Conservation (phyloP, 768 basidiomycete species). For the Arthromyces matolae region DNA sequence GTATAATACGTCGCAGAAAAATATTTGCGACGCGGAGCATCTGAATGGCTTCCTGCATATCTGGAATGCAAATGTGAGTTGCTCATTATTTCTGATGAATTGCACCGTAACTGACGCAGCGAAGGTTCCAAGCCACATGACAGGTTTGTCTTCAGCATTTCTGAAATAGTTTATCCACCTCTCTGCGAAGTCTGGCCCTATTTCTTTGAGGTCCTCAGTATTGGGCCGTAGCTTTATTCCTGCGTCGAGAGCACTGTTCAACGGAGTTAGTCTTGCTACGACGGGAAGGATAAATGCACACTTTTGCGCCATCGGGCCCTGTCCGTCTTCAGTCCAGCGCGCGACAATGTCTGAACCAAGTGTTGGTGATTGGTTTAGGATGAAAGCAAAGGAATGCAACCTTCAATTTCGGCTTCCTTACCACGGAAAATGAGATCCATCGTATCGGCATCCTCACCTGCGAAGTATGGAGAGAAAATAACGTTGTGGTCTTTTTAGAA, state of each 20-base stretch:
- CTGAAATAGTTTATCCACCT: conserved; percentile 51
- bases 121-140: conserved; percentile 38
- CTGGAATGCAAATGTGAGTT: conserved; percentile 9
- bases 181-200: conserved; percentile 45
- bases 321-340: conserved; percentile 15
- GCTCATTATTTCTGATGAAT: no score
- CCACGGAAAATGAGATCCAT: conserved; percentile 45
- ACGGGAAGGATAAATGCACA: conserved; percentile 16
- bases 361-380: neutral
- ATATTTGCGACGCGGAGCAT: conserved; percentile 23
- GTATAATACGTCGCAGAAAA: conserved; percentile 20
- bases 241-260: conserved; percentile 45
- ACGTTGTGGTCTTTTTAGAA: conserved; percentile 37
- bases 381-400: conserved; percentile 27
- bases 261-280: neutral
- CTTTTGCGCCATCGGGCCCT: conserved; percentile 49
- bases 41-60: conserved; percentile 16
- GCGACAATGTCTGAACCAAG: conserved; percentile 11
- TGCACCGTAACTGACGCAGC: conserved; percentile 41
- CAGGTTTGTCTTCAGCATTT: conserved; percentile 52
- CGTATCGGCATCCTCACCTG: conserved; percentile 43
- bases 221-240: conserved; percentile 57
- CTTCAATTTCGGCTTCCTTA: conserved; percentile 32
- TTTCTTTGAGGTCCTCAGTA: conserved; percentile 42
- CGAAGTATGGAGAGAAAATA: conserved; percentile 36